phyloP scores from a whole-genome alignment of 352 stramenopile genomes.

The Globisporangium lucens region DNA sequence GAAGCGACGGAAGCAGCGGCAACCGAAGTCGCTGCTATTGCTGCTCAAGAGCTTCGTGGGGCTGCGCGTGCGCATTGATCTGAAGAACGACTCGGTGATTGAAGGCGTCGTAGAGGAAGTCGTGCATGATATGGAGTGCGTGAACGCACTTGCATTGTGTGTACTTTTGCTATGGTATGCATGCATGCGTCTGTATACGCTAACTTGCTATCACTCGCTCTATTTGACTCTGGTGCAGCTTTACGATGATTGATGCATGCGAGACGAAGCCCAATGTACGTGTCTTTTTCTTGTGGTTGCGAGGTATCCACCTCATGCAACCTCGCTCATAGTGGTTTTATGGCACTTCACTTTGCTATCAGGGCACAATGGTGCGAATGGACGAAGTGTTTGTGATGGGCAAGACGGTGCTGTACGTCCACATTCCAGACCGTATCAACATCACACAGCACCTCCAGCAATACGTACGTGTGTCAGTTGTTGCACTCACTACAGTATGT shows the following conservation, averaged over 20 bases:
- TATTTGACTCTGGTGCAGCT: constrained; percentile 23
- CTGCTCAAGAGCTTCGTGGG: constrained; percentile 84
- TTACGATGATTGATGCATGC: constrained; percentile 68
- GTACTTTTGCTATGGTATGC: background rate
- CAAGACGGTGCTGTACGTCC: constrained; percentile 80
- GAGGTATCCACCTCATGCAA: background rate
- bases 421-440: constrained; percentile 86
- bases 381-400: constrained; percentile 89
- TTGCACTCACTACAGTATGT: background rate
- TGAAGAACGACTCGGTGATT: constrained; percentile 82
- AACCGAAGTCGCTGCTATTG: constrained; percentile 64
- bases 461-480: constrained; percentile 41
- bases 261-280: constrained; percentile 74
- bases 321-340: background rate
- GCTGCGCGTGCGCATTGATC: constrained; percentile 73
- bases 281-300: background rate
- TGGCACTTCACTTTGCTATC: background rate
- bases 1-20: constrained; percentile 15
- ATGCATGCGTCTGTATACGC: background rate
- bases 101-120: constrained; percentile 83
- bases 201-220: background rate
- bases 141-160: constrained; percentile 3
- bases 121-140: constrained; percentile 83
- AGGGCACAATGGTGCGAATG: constrained; percentile 58
- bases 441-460: constrained; percentile 74